These are phyloP conservation scores for Delitschia confertaspora DNA, from an alignment of 495 filamentous ascomycete genomes.

Conservation along the genomic window DNA sequence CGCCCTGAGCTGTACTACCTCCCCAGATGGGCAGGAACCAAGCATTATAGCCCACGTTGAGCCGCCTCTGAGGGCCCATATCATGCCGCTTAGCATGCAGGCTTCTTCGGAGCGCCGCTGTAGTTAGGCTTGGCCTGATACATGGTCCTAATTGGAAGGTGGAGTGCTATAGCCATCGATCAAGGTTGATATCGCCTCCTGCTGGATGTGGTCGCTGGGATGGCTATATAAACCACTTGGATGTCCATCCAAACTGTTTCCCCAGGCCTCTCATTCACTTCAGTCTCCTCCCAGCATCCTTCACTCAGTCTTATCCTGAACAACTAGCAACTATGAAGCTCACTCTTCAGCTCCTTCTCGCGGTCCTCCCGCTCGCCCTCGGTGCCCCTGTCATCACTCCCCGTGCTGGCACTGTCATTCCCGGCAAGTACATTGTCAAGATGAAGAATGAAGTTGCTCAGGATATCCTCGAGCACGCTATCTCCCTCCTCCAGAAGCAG, in stretches of 20 bases:
- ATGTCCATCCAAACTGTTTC: not conserved
- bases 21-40: conserved; percentile 12
- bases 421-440: conserved; percentile 27
- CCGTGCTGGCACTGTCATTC: conserved; percentile 16
- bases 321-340: conserved; percentile 18
- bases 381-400: conserved; percentile 14
- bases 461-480: conserved; percentile 3
- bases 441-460: conserved; percentile 16
- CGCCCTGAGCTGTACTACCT: conserved; percentile 11
- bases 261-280: conserved; percentile 9
- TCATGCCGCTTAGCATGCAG: not conserved
- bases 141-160: conserved; percentile 21
- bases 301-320: not conserved
- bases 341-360: conserved; percentile 9
- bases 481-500: conserved; percentile 1
- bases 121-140: not conserved
- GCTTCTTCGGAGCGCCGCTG: conserved; percentile 13
- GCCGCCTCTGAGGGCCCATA: not conserved
- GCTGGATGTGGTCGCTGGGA: no score
- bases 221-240: conserved; percentile 17
- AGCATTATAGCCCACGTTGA: conserved; percentile 18
- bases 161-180: not conserved
- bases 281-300: conserved; percentile 7
- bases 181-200: not conserved
- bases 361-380: conserved; percentile 15